These are phyloP conservation scores for Niveomyces coronatus DNA, from an alignment of 2,329 filamentous ascomycete species.

Conservation along the genomic window DNA sequence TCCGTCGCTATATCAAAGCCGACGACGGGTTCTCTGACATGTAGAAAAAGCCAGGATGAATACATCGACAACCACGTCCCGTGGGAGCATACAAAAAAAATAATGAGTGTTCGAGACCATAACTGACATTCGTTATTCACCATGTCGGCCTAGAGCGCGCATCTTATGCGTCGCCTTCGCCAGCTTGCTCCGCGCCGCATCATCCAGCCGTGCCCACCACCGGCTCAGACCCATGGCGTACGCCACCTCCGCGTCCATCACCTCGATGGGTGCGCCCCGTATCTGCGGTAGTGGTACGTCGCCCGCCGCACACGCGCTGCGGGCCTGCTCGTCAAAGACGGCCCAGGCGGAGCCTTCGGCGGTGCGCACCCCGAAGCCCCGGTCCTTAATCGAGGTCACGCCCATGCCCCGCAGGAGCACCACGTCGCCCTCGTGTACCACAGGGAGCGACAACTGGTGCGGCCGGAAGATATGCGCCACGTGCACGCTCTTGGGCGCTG, in stretches of 20 bases:
- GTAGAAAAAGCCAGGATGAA: too few relatives aligned
- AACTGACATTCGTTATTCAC: too few relatives aligned
- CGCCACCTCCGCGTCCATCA: conserved; percentile 36
- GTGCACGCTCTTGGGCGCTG: conserved; percentile 36
- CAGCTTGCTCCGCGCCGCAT: conserved; percentile 34
- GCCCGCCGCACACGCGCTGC: conserved; percentile 14
- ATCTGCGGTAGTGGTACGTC: conserved; percentile 38
- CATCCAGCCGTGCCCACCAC: conserved; percentile 41
- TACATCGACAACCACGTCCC: not conserved
- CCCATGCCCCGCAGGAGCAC: conserved; percentile 47
- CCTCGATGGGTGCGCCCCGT: conserved; percentile 49
- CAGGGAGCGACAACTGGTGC: conserved; percentile 45
- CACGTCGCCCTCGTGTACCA: conserved; percentile 45
- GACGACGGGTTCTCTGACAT: too few relatives aligned
- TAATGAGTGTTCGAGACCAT: not conserved
- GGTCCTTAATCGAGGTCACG: conserved; percentile 41
- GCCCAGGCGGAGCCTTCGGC: conserved; percentile 51
- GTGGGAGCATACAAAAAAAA: not conserved
- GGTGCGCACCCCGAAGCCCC: conserved; percentile 45
- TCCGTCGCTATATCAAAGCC: too few relatives aligned
- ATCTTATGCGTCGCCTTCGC: conserved; percentile 26
- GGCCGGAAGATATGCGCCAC: conserved; percentile 50
- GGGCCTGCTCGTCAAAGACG: conserved; percentile 38
- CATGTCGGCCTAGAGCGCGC: not conserved
- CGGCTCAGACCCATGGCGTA: conserved; percentile 38